Evolutionary conservation across 2,329 filamentous ascomycete genomes (phyloP), one percentile per base, ranked within the genome.

Genomic region (Sclerotinia glacialis): DNA sequence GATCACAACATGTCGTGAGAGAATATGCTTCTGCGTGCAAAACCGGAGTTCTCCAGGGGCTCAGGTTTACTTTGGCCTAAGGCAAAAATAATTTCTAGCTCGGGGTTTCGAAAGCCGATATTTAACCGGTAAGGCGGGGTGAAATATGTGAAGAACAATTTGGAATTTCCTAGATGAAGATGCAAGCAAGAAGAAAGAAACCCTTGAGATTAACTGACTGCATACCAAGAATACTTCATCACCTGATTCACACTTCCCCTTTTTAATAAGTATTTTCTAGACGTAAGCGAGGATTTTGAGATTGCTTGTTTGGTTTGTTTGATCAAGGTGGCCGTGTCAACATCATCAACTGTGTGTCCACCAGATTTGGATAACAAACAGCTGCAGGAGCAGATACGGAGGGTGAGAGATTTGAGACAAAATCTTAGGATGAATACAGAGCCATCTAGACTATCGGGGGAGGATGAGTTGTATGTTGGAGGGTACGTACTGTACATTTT

Each of bases 381-480:
- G 26, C 21, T 63, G 3, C 64, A 42, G 60, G 44, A 49, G 31
- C 46, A 61, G 64, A 42, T 61, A 26, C 40, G 23, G 55, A 61
- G 40, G 46, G 55, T 65, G 12, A 31, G 46, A 12, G 23, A 60
- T 23, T 26, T 65, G 14, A 60, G 64, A 34, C 23, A n/a, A 37
- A 60, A 65, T 28, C 53, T 65, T 21, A 61, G 26, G n/a, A 65
- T 65, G 64, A 65, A 65, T 52, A 52, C 89, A 85, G 80, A 83
- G 8, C 79, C 93, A 71, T 88, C 90, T 75, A 84, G 84, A 74
- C 83, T 94, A 63, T 85, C 87, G 5, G 89, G 89, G 40, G 83
- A 86, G 71, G 83, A 89, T 69, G 86, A 91, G 70, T 82, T 95
- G 71, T 93, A 89, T 77, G 88, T 95, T 71, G 90, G 91, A 79